Evolutionary conservation across 441 rosid species (phyloP).

Genomic region (Oxalis stricta): DNA sequence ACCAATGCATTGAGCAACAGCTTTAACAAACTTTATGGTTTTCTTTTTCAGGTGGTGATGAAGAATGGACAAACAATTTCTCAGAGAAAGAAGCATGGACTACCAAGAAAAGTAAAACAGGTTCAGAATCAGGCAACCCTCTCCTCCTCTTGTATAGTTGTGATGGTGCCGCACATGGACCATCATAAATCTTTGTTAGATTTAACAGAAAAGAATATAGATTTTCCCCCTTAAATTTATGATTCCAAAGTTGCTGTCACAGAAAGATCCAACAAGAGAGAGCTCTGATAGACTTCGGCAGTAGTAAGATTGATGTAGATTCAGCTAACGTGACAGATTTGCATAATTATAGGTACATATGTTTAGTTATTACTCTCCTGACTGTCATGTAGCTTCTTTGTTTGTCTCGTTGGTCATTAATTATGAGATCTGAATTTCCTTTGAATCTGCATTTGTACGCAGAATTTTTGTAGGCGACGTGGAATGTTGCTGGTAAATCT

Average conservation of each 20-base stretch:
- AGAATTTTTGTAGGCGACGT: conserved; percentile 61
- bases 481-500: conserved; percentile 76
- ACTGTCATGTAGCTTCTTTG: neutral
- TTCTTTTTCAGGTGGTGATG: conserved; percentile 38
- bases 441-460: neutral
- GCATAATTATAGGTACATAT: conserved; percentile 53
- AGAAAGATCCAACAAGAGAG: conserved; percentile 42
- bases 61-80: conserved; percentile 40
- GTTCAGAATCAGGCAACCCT: conserved; percentile 27
- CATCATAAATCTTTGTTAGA: too few species aligned
- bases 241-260: conserved; percentile 14
- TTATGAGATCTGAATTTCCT: conserved; percentile 5
- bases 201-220: too few species aligned
- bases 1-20: conserved; percentile 29
- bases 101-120: conserved; percentile 40
- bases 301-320: conserved; percentile 53
- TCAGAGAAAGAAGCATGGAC: conserved; percentile 55
- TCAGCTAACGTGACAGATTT: conserved; percentile 47
- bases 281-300: conserved; percentile 36
- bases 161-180: too few species aligned
- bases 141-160: conserved; percentile 9
- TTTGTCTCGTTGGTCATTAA: conserved; percentile 4
- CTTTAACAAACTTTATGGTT: conserved; percentile 37
- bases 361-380: neutral
- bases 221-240: too few species aligned